phyloP scores from a whole-genome alignment of 2,329 filamentous ascomycete species.

The Fusarium sp. region DNA sequence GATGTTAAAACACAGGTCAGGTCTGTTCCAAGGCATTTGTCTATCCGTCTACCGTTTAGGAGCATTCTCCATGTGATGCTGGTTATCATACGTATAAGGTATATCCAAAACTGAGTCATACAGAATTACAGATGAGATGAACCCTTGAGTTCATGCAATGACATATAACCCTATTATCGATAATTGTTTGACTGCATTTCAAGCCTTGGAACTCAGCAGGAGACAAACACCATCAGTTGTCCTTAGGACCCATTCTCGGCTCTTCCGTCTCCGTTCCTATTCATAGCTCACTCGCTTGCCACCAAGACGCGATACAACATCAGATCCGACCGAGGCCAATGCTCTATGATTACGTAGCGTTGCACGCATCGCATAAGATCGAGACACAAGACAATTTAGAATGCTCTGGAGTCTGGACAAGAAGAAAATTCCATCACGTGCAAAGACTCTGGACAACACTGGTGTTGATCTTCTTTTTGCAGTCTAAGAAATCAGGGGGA shows the following conservation, averaged over 20 bases:
- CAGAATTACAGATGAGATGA: slow-evolving; percentile 20
- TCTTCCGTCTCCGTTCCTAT: slow-evolving; percentile 32
- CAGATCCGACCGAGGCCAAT: slow-evolving; percentile 22
- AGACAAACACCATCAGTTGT: background rate
- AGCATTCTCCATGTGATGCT: slow-evolving; percentile 17
- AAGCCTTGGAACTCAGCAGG: background rate
- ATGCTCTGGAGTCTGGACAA: background rate
- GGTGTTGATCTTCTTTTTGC: background rate
- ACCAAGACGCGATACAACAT: slow-evolving; percentile 36
- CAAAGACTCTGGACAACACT: background rate
- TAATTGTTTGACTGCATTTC: background rate
- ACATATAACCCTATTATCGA: slow-evolving; percentile 6
- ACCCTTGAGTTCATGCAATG: slow-evolving; percentile 40
- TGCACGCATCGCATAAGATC: slow-evolving; percentile 10
- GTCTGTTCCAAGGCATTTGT: slow-evolving; percentile 29
- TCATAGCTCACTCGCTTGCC: slow-evolving; percentile 38
- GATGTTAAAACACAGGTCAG: slow-evolving; percentile 20
- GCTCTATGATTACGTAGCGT: slow-evolving; percentile 12
- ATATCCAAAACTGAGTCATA: slow-evolving; percentile 16
- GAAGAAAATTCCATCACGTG: background rate
- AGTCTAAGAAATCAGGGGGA: background rate
- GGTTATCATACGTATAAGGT: no score
- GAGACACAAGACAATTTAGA: background rate
- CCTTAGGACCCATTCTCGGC: slow-evolving; percentile 25
- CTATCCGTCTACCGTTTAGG: background rate